Percentiles rank a stretch among this genome's conserved stretches.
These are phyloP conservation scores for Acidiella bohemica DNA, from an alignment of 495 filamentous ascomycete species.

Conservation along the genomic window DNA sequence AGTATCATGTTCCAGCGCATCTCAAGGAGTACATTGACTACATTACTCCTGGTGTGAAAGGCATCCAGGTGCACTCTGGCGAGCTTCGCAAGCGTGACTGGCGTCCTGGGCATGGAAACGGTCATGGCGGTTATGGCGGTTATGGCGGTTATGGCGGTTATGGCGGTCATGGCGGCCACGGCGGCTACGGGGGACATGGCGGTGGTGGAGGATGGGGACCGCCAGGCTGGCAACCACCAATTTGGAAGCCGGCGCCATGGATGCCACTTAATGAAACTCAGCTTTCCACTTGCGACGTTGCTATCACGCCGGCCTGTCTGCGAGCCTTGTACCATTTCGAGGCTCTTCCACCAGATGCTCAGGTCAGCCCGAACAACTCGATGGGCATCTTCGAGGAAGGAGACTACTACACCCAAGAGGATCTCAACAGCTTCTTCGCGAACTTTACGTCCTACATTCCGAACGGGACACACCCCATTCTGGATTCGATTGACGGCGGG, in stretches of 20 bases:
- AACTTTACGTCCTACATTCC: conserved; percentile 20
- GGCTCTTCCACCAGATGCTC: conserved; percentile 4
- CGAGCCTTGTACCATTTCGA: conserved; percentile 17
- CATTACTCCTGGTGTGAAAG: conserved; percentile 19
- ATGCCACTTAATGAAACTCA: background rate
- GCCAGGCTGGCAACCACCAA: conserved; percentile 5
- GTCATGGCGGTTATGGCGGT: background rate
- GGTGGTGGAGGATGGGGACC: too few species aligned
- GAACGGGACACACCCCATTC: conserved; percentile 17
- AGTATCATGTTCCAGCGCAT: conserved; percentile 19
- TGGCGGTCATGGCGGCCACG: too few species aligned
- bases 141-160: background rate
- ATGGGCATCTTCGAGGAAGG: conserved; percentile 21
- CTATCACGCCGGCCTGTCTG: conserved; percentile 16
- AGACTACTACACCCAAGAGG: conserved; percentile 7
- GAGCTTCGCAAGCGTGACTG: conserved; percentile 8
- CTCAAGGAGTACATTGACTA: conserved; percentile 18
- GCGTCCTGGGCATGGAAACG: background rate
- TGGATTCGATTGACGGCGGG: conserved; percentile 20
- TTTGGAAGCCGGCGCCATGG: background rate
- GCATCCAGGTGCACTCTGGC: conserved; percentile 3
- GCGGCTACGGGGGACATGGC: too few species aligned
- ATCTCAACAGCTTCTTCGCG: conserved; percentile 19
- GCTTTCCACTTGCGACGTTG: conserved; percentile 12
- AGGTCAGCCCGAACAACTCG: conserved; percentile 13